Base-by-base conservation (phyloP, 371 early-diverging fungal genomes). In the Capniomyces stellatus region DNA sequence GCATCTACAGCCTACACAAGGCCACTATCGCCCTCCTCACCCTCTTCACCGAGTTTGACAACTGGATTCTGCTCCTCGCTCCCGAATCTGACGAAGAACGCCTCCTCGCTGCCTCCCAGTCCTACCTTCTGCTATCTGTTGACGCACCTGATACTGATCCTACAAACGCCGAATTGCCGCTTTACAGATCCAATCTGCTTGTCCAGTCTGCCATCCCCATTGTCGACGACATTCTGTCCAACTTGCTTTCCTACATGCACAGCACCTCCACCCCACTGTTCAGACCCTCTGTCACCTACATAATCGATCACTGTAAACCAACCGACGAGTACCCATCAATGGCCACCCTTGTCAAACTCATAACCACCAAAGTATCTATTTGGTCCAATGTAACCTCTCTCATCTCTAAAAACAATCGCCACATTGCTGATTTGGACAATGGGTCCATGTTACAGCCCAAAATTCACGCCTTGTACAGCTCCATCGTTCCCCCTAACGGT, bases 211-310 rank as follows among this genome's bases (percentile, higher is more conserved):
- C 29, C 25, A 48, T 48, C 10, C 30, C 24, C 15, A 48, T 25
- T 19, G 48, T 48, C 4, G 10, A 48, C 4, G 30, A 31, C 19
- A 12, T 48, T 48, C 3, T 48, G 10, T 23, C 48, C 10, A 48
- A 48, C 27, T 28, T 48, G 10, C 18, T 24, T 21, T 19, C 30
- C 12, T 48, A 48, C 48, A 24, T 15, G 19, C 19, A 48, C 19
- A 29, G 18, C 15, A 48, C 30, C 3, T 48, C 48, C 10, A 28
- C 15, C 29, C 48, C 48, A 19, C 30, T 48, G 4, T 60, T 67
- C 55, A 56, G 69, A 1, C 68, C 69, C 3, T 63, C 68, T 2
- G 65, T 67, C n/a, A 13, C 68, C 12, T 67, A 67, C 60, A 29
- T 57, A 1, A 62, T 67, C 27, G 68, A 67, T 56, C 69, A 67